Evolutionary conservation across 768 basidiomycete genomes (phyloP), one percentile per base, ranked within the genome.

Genomic region (Hypholoma sublateritium): DNA sequence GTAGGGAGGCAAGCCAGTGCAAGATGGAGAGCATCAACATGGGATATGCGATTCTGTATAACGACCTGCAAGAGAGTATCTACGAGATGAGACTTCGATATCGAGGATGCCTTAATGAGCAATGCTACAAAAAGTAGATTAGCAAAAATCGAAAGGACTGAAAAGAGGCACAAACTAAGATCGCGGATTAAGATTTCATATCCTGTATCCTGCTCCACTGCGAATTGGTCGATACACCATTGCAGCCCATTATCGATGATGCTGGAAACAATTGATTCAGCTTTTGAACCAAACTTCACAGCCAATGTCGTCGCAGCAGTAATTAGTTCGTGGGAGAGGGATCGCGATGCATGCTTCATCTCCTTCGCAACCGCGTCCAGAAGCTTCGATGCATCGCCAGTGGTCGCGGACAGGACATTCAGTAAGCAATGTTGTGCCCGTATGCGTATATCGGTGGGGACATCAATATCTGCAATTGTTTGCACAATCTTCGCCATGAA

Each of bases 61-160:
- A 83, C 74, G 1, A 83, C 81, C 6, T 81, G 81, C 17, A 95
- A 60, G 16, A 93, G 69, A 1, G 91, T 86, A 57, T 97, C 94
- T 1, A 83, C 85, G 8, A 88, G 66, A 61, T 89, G 83, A 0
- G 77, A 60, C 59, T 87, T 87, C 34, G 81, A 64, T 17, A 64
- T 62, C 2, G 73, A 53, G 7, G 71, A 57, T 12, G 53, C 60
- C 59, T 66, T 62, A 19, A 76, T 55, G 36, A 80, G 66, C 1
- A 47, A 59, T 34, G 59, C 77, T 77, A 55, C 56, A 51, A 62
- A 8, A 60, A 19, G 43, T 54, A 25, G 57, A 57, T 25, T 39
- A 53, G 32, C 25, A 3, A 56, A 12, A 6, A 50, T 45, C 8
- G 25, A 34, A 22, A 45, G 47, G 54, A 34, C 16, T n/a, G 9